Evolutionary conservation across 306 rosid genomes (phyloP), one percentile per base, ranked within the genome.

Genomic region (Psophocarpus tetragonolobus): DNA sequence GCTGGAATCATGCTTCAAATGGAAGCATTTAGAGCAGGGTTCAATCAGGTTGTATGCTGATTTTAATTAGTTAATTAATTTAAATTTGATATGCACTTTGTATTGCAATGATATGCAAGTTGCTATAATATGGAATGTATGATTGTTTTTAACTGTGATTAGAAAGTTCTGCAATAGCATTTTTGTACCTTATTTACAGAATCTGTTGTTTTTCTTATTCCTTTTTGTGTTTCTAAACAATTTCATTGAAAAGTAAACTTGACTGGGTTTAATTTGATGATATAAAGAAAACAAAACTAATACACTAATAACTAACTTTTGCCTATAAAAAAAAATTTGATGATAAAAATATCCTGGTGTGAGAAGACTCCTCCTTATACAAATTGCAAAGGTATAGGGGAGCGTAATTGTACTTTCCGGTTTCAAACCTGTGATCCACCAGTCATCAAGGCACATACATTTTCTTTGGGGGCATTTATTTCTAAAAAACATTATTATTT

Each of bases 11-110:
- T 56, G 75, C 91, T 87, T 70, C 99, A 96, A 83, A 76, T 93
- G 75, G 99, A 96, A 81, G 98, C 96, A 58, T 96, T 96, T 83
- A 96, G 89, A 76, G 91, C 91, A 23, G 99, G 99, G 61, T 96
- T 96, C 74, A 96, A 93, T 88, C 98, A 96, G 98, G 99, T 96
- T 53, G 29, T 61, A 60, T 56, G 51, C 66, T 64, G 61, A 74
- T 78, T 73, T 74, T 71, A 15, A n/a, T 74, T 61, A 15, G 12
- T 74, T 61, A 29, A 21, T 51, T 32, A 26, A 14, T 65, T 26
- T 30, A 12, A 33, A 3, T 72, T 72, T 20, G 44, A 61, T 36
- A 51, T 77, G 58, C 5, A 15, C 2, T n/a, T 78, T 47, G 78
- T 68, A 62, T 74, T 57, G 11, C 44, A 33, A 66, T 67, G 53